A percentile compares a stretch with the other conserved stretches of the same genome.
Conservation (phyloP, 345 rosid species). For the Melastoma malabathricum region DNA sequence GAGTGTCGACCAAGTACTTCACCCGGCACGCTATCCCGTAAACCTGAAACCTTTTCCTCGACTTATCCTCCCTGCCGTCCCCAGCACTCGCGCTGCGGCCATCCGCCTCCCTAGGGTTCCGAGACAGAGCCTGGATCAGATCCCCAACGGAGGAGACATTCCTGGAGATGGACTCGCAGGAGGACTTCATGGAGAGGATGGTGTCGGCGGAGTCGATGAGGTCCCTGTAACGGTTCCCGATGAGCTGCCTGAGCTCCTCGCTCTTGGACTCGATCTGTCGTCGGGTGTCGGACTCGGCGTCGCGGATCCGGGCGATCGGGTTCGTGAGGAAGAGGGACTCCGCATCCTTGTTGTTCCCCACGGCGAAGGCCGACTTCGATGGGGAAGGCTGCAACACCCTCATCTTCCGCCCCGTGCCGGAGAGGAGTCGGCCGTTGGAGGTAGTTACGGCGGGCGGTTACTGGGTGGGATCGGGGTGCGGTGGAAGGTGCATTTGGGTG, state of each 20-base stretch:
- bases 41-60: constrained; percentile 18
- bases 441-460: too few relatives aligned
- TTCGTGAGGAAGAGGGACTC: constrained; percentile 75
- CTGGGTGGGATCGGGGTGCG: too few relatives aligned
- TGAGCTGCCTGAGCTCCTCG: constrained; percentile 88
- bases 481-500: too few relatives aligned
- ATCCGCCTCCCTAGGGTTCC: constrained; percentile 10
- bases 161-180: constrained; percentile 54
- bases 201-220: constrained; percentile 95
- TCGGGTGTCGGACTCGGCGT: constrained; percentile 50
- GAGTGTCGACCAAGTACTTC: constrained; percentile 82
- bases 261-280: constrained; percentile 82
- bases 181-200: constrained; percentile 73
- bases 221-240: constrained; percentile 84
- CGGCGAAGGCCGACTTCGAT: background rate
- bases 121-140: constrained; percentile 50
- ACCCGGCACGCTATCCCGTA: constrained; percentile 84
- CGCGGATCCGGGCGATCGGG: constrained; percentile 67
- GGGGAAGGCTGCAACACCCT: constrained; percentile 6
- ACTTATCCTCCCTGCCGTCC: too few relatives aligned
- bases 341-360: constrained; percentile 60
- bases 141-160: constrained; percentile 55
- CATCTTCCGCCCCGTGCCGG: constrained; percentile 1
- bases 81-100: too few relatives aligned
- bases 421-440: background rate